Percentiles rank a stretch among this genome's conserved stretches.
These are phyloP conservation scores for Prunus dulcis DNA, from an alignment of 306 rosid species.

Conservation along the genomic window DNA sequence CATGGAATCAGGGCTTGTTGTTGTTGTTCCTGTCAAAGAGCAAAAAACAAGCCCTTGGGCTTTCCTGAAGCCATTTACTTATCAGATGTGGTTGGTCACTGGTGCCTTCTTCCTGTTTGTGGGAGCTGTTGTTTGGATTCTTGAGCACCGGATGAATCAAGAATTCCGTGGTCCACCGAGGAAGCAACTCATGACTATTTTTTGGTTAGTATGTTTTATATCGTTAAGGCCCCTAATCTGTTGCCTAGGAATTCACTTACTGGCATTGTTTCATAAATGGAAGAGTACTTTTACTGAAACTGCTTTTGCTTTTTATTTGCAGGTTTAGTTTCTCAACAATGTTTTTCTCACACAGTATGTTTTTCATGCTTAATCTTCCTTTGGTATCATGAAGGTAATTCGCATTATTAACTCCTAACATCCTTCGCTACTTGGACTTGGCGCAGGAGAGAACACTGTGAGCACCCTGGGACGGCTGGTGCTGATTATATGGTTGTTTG, in stretches of 20 bases:
- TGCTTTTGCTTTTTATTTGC: slow-evolving; percentile 45
- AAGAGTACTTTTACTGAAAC: slow-evolving; percentile 8
- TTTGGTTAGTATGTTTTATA: slow-evolving; percentile 57
- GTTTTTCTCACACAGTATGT: slow-evolving; percentile 88
- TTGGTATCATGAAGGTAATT: background rate
- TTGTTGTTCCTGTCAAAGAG: slow-evolving; percentile 62
- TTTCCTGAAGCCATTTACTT: slow-evolving; percentile 68
- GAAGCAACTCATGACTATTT: slow-evolving; percentile 69
- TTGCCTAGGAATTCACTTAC: background rate
- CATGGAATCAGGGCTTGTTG: slow-evolving; percentile 70
- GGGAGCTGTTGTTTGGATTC: slow-evolving; percentile 89
- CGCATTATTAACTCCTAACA: slow-evolving; percentile 18
- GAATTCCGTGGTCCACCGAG: slow-evolving; percentile 89
- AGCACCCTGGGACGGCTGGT: slow-evolving; percentile 77
- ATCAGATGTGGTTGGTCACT: slow-evolving; percentile 75
- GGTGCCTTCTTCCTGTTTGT: slow-evolving; percentile 67
- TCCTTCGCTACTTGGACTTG: slow-evolving; percentile 26
- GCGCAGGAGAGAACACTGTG: slow-evolving; percentile 70
- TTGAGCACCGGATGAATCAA: slow-evolving; percentile 72
- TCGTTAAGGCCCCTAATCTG: background rate
- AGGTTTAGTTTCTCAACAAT: slow-evolving; percentile 92
- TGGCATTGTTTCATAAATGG: background rate
- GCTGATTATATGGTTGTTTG: slow-evolving; percentile 82
- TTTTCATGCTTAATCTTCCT: slow-evolving; percentile 10
- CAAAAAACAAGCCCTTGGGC: slow-evolving; percentile 75